Evolutionary conservation across 163 green algal genomes (phyloP).

Genomic region (Scenedesmus sp.): DNA sequence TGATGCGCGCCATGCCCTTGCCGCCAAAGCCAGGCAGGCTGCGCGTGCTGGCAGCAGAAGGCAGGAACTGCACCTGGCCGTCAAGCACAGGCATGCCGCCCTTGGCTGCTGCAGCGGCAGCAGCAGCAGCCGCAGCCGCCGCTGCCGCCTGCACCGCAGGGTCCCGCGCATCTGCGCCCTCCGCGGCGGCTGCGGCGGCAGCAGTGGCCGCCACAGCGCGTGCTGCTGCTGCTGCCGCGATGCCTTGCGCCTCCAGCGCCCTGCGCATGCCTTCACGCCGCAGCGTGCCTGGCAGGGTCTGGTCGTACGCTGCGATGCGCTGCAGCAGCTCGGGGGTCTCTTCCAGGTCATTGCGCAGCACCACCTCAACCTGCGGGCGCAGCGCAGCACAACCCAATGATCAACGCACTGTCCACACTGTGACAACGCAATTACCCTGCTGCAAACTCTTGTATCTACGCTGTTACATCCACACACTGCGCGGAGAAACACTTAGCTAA

Average conservation of each 20-base stretch:
- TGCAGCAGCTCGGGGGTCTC: constrained; percentile 38
- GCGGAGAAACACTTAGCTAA: too few relatives aligned
- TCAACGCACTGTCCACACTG: too few relatives aligned
- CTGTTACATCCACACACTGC: background rate
- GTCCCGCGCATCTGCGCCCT: background rate
- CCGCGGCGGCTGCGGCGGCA: background rate
- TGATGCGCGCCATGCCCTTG: background rate
- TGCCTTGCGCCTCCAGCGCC: constrained; percentile 15
- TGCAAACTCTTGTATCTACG: background rate
- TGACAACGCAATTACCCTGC: too few relatives aligned
- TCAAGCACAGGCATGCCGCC: constrained; percentile 5
- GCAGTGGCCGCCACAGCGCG: background rate
- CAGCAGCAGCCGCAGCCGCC: background rate
- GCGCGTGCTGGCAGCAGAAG: background rate
- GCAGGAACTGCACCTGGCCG: constrained; percentile 33
- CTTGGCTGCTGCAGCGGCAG: background rate
- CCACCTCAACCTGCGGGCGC: constrained; percentile 17
- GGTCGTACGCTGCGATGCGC: constrained; percentile 13
- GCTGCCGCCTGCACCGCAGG: background rate
- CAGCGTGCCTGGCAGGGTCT: constrained; percentile 25
- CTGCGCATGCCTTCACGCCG: constrained; percentile 39
- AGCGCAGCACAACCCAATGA: background rate
- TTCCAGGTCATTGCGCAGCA: constrained; percentile 3
- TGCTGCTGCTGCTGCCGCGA: background rate
- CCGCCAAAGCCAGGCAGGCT: constrained; percentile 17